Percentiles rank a stretch among this genome's conserved stretches.
phyloP scores from a whole-genome alignment of 805 yeast genomes.

The Cyberlindnera japonica region DNA sequence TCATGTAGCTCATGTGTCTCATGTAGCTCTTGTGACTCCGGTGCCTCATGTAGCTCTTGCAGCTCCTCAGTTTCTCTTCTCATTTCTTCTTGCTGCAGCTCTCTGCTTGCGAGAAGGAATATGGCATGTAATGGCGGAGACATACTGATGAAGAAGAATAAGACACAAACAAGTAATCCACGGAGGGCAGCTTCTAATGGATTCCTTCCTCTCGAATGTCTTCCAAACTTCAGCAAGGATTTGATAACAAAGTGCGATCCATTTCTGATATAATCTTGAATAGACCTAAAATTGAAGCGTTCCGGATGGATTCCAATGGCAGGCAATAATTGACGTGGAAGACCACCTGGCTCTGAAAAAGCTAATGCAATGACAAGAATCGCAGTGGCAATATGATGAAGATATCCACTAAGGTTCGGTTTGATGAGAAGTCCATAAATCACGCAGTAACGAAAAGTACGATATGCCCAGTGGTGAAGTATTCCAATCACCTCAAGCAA shows the following conservation, averaged over 20 bases:
- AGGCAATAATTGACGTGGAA: not conserved
- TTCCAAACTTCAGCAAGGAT: constrained; percentile 1
- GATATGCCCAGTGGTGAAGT: not conserved
- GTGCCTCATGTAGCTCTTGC: too few species aligned
- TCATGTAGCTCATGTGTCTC: too few species aligned
- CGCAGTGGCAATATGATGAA: not conserved
- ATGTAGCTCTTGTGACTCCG: too few species aligned
- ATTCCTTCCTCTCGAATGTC: not conserved
- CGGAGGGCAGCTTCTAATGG: constrained; percentile 2
- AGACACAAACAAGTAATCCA: constrained; percentile 3
- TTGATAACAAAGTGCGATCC: not conserved
- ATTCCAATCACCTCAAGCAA: not conserved
- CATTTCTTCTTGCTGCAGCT: constrained; percentile 1
- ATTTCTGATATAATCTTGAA: not conserved
- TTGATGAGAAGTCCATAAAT: not conserved
- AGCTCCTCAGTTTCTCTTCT: not conserved
- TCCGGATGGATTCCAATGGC: not conserved
- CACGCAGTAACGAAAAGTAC: not conserved
- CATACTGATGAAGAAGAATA: constrained; percentile 11
- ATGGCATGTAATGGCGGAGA: constrained; percentile 12
- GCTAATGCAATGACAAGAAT: not conserved
- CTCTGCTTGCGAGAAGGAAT: constrained; percentile 3
- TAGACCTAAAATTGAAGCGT: not conserved
- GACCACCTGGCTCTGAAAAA: not conserved
- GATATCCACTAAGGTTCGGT: not conserved